Percentiles rank a stretch among this genome's conserved stretches.
Evolutionary conservation across 2,329 filamentous ascomycete genomes (phyloP).

Genomic region (Ceratocystis papillata): DNA sequence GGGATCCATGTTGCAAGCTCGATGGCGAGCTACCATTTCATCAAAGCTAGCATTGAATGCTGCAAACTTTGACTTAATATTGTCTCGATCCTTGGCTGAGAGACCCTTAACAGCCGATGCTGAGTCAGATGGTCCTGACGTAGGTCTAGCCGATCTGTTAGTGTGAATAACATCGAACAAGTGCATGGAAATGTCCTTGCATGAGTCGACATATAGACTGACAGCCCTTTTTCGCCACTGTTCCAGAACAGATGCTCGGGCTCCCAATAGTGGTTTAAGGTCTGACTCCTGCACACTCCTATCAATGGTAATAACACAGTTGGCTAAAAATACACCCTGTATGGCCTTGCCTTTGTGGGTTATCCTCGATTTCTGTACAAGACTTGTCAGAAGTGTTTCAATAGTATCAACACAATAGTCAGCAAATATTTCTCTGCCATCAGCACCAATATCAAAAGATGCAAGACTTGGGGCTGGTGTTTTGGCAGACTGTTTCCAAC

Average conservation of each 20-base stretch:
- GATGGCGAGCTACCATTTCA: constrained; percentile 73
- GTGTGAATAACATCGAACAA: constrained; percentile 90
- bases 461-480: constrained; percentile 53
- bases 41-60: constrained; percentile 87
- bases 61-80: constrained; percentile 91
- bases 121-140: constrained; percentile 67
- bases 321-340: constrained; percentile 81
- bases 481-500: constrained; percentile 58
- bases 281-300: constrained; percentile 76
- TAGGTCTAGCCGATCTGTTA: constrained; percentile 59
- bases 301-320: constrained; percentile 73
- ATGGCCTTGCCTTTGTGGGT: constrained; percentile 67
- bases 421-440: constrained; percentile 76
- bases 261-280: constrained; percentile 58
- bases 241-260: constrained; percentile 58
- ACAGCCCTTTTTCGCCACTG: constrained; percentile 80
- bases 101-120: constrained; percentile 73
- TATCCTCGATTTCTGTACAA: constrained; percentile 62
- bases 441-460: constrained; percentile 78
- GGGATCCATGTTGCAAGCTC: constrained; percentile 74
- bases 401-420: constrained; percentile 86
- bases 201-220: constrained; percentile 70
- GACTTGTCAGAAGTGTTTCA: constrained; percentile 61
- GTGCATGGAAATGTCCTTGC: constrained; percentile 75
- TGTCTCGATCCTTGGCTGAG: constrained; percentile 83